Base-by-base conservation (phyloP, 2,329 filamentous ascomycete species). In the Amauroascus verrucosus region DNA sequence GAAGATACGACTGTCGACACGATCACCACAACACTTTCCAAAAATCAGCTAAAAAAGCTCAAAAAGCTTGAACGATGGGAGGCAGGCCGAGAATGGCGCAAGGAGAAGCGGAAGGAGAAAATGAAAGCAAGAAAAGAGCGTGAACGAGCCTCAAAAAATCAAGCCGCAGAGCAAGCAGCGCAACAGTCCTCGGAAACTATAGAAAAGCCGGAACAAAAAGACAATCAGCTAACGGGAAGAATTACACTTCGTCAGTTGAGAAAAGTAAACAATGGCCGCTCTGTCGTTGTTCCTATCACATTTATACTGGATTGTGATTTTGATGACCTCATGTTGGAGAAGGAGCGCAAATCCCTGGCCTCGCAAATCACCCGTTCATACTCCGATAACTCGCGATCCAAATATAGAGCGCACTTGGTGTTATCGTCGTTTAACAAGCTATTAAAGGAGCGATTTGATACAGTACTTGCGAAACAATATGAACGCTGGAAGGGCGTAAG, bases 231-330 rank as follows among this genome's bases (percentile, higher is more conserved):
- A 53, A 43, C 65, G 38, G 62, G 61, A 35, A 51, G 57, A 30
- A 37, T 50, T 64, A 66, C 54, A 47, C 57, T 49, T 60, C 62
- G 54, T 55, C 59, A 63, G 33, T 61, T 54, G 22, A 44, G 51
- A 37, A 54, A 35, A 41, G 46, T 22, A 14, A 49, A 63, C 48
- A 59, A 62, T 38, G 60, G 59, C 51, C 68, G 62, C 18, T 70
- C 76, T 3, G 72, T 75, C 47, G 79, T 82, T 53, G 77, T 94
- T 0, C 89, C 90, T 1, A 73, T 97, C 20, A 81, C 87, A 0
- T 74, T 98, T 59, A 76, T 98, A 55, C 74, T 98, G 58, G 93
- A 98, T 72, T 97, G 91, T 70, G 83, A 86, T 60, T 98, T 94
- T 66, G 90, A 98, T 67, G 76, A 86, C 40, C 79, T 90, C 64